These are phyloP conservation scores for Vitis cinerea DNA, from an alignment of 164 flowering plant genomes.

Conservation along the genomic window DNA sequence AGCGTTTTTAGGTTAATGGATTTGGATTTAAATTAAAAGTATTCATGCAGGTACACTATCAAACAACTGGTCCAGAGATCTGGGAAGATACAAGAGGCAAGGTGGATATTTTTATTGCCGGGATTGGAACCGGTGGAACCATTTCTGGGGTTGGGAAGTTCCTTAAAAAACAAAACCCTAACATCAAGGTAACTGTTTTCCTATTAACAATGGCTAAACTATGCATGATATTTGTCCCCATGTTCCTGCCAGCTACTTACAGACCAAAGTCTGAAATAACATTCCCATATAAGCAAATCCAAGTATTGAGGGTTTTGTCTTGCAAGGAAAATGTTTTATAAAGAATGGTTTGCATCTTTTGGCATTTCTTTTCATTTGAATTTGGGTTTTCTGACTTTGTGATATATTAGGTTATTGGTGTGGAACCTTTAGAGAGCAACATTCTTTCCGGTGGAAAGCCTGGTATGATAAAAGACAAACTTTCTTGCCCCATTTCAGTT, in stretches of 20 bases:
- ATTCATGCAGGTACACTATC: conserved; percentile 74
- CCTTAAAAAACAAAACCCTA: conserved; percentile 74
- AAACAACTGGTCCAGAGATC: conserved; percentile 98
- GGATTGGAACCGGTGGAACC: conserved; percentile 98
- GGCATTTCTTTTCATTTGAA: not conserved
- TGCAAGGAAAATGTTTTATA: not conserved
- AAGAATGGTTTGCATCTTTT: not conserved
- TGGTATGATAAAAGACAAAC: conserved; percentile 42
- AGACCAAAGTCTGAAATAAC: not conserved
- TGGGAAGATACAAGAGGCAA: conserved; percentile 97
- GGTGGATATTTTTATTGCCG: conserved; percentile 90
- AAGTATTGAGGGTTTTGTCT: not conserved
- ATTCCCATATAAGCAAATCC: not conserved
- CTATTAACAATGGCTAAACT: not conserved
- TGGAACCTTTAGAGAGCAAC: conserved; percentile 94
- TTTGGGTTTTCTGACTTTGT: not conserved
- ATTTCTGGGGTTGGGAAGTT: conserved; percentile 82
- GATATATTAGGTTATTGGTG: conserved; percentile 72
- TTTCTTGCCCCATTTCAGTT: not conserved
- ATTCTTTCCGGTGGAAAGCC: conserved; percentile 93
- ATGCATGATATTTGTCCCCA: not conserved
- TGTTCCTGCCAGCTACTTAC: not conserved
- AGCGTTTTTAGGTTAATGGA: not conserved
- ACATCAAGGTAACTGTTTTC: conserved; percentile 52
- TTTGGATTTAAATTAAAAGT: conserved; percentile 3